Conservation (phyloP, 257 asterid species). For the Voacanga thouarsii region DNA sequence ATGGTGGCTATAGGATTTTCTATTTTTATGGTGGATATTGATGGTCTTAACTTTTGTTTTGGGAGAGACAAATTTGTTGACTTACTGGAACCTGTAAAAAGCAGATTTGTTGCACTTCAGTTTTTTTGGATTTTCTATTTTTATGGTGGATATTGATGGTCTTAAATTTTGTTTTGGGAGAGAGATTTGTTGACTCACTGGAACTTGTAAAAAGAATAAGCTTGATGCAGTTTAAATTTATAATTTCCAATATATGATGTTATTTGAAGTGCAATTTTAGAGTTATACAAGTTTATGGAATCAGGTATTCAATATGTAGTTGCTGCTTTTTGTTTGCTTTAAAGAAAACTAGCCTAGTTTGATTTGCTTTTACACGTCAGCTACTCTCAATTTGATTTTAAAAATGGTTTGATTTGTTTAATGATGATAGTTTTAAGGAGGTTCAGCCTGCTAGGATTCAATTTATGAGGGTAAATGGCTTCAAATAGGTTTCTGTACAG, state of each 20-base stretch:
- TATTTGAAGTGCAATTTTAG: background rate
- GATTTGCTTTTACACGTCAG: background rate
- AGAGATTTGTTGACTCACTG: background rate
- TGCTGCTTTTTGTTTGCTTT: no score
- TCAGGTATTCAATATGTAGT: background rate
- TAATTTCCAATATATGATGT: no score
- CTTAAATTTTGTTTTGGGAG: background rate
- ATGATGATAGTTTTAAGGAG: background rate
- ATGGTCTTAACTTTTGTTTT: no score
- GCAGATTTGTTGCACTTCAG: no score
- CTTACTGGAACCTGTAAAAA: no score
- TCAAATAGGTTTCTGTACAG: no score
- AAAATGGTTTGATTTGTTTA: background rate
- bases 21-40: no score
- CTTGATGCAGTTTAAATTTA: background rate
- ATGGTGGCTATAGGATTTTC: no score
- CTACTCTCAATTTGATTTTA: background rate
- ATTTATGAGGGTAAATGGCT: background rate
- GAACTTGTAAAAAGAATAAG: background rate
- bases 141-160: no score
- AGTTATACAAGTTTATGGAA: background rate
- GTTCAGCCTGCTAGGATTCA: background rate
- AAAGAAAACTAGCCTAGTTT: no score
- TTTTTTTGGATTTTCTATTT: no score
- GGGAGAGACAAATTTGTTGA: no score